Evolutionary conservation across 768 basidiomycete species (phyloP), one percentile per base, ranked within the genome.

Genomic region (Baorangia bicolor): DNA sequence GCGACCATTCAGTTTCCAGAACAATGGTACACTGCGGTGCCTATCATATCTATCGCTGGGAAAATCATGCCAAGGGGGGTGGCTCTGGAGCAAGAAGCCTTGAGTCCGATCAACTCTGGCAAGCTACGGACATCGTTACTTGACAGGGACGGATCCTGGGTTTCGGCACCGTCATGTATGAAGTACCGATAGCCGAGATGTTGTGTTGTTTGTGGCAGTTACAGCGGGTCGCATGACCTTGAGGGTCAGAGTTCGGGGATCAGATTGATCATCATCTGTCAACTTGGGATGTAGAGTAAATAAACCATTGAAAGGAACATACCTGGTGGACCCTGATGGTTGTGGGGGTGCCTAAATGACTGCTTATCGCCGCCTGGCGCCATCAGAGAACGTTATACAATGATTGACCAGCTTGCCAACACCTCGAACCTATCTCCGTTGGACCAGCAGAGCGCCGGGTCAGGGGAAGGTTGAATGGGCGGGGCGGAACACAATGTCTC

Each of bases 161-260:
- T 20, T 49, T 44, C 51, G 52, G 58, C 16, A 23, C 58, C 52
- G 52, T n/a, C 23, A 25, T 49, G 38, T 34, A 38, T 42, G 16
- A 52, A n/a, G 43, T 2, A 58, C 57, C 13, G 31, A 47, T 35
- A n/a, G 13, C 25, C 12, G 30, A 33, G 40, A 59, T 58, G 56
- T 42, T 35, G 13, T 23, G n/a, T 58, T 51, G 42, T 25, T 30
- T 23, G 10, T 25, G 30, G 20, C 33, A 21, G 12, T 41, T 25
- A 11, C 18, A 51, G 33, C 10, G 28, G 38, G 25, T 20, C 37
- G 16, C 20, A 50, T 50, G 25, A 20, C 55, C 31, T 46, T 25
- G 27, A 20, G 20, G 39, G 8, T 12, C 1, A 13, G 16, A 18
- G 9, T 42, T 40, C 40, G n/a, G 20, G n/a, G 33, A 23, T 27